phyloP scores from a whole-genome alignment of 2,329 filamentous ascomycete species.

The Rasamsonia emersonii region DNA sequence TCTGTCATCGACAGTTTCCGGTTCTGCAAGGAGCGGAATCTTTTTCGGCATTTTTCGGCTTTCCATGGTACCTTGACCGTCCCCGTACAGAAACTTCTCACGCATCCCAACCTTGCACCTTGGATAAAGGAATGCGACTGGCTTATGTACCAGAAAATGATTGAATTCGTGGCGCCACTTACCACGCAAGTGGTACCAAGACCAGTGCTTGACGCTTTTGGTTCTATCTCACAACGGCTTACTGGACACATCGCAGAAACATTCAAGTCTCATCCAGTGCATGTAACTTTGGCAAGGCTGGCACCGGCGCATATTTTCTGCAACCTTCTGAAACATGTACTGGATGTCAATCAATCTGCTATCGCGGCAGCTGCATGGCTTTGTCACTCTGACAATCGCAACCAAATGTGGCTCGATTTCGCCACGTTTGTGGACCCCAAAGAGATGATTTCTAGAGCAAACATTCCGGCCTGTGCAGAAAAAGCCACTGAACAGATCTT shows the following conservation, averaged over 20 bases:
- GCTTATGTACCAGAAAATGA: constrained; percentile 93
- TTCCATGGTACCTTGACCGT: constrained; percentile 96
- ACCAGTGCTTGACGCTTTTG: constrained; percentile 74
- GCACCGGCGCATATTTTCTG: constrained; percentile 84
- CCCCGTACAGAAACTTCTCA: constrained; percentile 87
- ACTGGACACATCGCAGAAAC: constrained; percentile 74
- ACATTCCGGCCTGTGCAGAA: constrained; percentile 32
- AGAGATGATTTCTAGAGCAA: constrained; percentile 33
- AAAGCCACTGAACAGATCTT: constrained; percentile 29
- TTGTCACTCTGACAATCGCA: constrained; percentile 77
- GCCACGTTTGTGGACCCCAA: constrained; percentile 30
- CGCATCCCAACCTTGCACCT: constrained; percentile 67
- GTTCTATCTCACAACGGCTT: constrained; percentile 74
- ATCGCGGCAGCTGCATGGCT: constrained; percentile 92
- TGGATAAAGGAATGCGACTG: constrained; percentile 98
- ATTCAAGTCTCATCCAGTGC: constrained; percentile 74
- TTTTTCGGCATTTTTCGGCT: constrained; percentile 88
- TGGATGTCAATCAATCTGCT: constrained; percentile 86
- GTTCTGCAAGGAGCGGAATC: constrained; percentile 93
- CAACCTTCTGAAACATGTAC: constrained; percentile 72
- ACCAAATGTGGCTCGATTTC: constrained; percentile 93
- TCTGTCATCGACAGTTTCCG: constrained; percentile 92
- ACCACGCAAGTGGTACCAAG: constrained; percentile 88
- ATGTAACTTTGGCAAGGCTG: constrained; percentile 80
- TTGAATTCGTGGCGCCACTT: constrained; percentile 79